Evolutionary conservation across 768 basidiomycete genomes (phyloP).

Genomic region (Macrolepiota albuminosa): DNA sequence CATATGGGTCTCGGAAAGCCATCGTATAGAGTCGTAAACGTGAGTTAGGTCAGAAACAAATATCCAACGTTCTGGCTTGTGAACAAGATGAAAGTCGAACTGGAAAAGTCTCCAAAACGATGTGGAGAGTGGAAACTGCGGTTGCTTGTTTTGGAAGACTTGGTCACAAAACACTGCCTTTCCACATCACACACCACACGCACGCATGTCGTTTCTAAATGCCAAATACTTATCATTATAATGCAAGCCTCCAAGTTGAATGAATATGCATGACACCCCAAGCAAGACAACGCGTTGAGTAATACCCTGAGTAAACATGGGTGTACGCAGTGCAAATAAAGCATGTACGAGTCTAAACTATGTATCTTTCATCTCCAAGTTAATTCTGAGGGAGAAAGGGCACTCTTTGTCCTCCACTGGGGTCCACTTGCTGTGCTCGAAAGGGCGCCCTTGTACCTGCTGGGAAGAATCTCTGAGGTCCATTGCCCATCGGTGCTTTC

Average conservation of each 20-base stretch:
- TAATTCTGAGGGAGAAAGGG: slow-evolving; percentile 41
- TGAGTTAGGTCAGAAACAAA: neutral
- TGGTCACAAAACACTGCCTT: slow-evolving; percentile 6
- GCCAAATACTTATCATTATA: neutral
- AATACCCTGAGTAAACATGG: neutral
- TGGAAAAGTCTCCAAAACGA: neutral
- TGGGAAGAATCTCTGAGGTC: slow-evolving; percentile 18
- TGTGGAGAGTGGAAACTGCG: neutral
- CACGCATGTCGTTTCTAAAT: neutral
- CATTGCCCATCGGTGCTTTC: slow-evolving; percentile 16
- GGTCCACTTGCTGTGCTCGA: slow-evolving; percentile 17
- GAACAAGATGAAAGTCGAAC: neutral
- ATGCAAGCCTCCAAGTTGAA: neutral
- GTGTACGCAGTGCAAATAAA: neutral
- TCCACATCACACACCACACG: neutral
- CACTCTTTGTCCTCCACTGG: slow-evolving; percentile 41
- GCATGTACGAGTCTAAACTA: slow-evolving; percentile 3
- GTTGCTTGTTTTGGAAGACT: slow-evolving; percentile 7
- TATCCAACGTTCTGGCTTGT: neutral
- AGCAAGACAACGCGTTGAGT: neutral
- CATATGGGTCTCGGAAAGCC: slow-evolving; percentile 55
- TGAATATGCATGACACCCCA: neutral
- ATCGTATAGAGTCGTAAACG: slow-evolving; percentile 25
- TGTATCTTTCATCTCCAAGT: slow-evolving; percentile 5
- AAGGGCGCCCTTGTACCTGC: slow-evolving; percentile 22